Evolutionary conservation across 1,284 basidiomycete species (phyloP), one percentile per base, ranked within the genome.

Genomic region (Ustilago shanxiensis): DNA sequence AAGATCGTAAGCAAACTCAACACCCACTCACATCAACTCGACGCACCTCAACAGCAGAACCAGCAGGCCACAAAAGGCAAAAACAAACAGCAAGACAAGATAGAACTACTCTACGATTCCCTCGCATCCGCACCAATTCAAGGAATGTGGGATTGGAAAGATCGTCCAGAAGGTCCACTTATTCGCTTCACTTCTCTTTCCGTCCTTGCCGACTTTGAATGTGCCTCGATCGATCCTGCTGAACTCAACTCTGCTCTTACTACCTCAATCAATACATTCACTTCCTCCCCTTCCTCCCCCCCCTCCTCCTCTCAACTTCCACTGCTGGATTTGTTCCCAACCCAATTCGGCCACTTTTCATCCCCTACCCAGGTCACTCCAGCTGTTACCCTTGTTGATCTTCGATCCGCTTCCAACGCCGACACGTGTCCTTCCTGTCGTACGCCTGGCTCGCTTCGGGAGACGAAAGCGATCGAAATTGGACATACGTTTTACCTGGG

Each of bases 401-500:
- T 82, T 10, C 66, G 74, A 31, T 60, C 39, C 11, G 77, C 79
- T 1, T 50, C 66, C 22, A 53, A 53, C 22, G 73, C 78, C 22
- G 85, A 87, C 56, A 51, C 53, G 0, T 82, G 80, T 35, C 50
- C 71, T 0, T 50, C 59, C 9, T 87, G 86, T 60, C 75, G 18
- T 72, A 72, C 54, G 9, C 41, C 18, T 6, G 9, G 16, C 2
- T 70, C 77, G 7, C 74, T 87, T 1, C 18, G 53, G 0, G 66
- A 76, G 35, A 79, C 62, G 18, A 68, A 71, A 16, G 81, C 86
- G 1, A 86, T 87, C 64, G 87, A 87, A 59, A 77, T 87, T 1
- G 87, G 81, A 0, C 87, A 87, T 54, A 87, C 87, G 0, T 87
- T 87, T 60, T 72, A 83, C 37, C 82, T 87, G 3, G 87, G 86